Percentiles rank a stretch among this genome's conserved stretches.
phyloP scores from a whole-genome alignment of 306 rosid genomes.

The Trichosanthes truncata region DNA sequence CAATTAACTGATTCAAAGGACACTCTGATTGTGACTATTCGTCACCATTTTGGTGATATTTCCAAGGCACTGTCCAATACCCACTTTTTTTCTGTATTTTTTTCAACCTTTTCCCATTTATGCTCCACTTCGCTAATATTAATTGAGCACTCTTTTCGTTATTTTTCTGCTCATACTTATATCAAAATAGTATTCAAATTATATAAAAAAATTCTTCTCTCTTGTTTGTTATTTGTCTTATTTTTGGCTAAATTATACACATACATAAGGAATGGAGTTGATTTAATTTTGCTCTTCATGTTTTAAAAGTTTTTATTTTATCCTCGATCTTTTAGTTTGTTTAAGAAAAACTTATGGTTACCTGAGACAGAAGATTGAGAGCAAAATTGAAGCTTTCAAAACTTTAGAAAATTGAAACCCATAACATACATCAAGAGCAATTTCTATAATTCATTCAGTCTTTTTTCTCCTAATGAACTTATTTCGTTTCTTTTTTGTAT shows the following conservation, averaged over 20 bases:
- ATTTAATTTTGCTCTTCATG: no score
- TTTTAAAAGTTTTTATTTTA: no score
- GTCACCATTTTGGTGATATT: conserved; percentile 17
- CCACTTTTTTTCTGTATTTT: neutral
- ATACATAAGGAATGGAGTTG: no score
- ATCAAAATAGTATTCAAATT: neutral
- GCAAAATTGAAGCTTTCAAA: no score
- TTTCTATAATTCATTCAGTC: no score
- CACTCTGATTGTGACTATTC: conserved; percentile 1
- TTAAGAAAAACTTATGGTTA: no score
- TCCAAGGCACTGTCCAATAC: conserved; percentile 28
- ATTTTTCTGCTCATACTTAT: neutral
- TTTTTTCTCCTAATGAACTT: no score
- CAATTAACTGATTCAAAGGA: neutral
- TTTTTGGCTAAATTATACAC: neutral
- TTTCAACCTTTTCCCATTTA: neutral
- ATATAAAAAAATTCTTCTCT: no score
- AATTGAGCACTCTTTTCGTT: neutral
- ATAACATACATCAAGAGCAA: no score
- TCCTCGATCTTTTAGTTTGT: neutral
- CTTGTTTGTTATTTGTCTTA: neutral
- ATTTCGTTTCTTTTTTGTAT: no score
- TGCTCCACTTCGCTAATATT: neutral
- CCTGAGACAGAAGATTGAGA: no score
- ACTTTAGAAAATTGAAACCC: no score